A percentile compares a stretch with the other conserved stretches of the same genome.
phyloP scores from a whole-genome alignment of 805 yeast species.

The Zygosaccharomyces rouxii region DNA sequence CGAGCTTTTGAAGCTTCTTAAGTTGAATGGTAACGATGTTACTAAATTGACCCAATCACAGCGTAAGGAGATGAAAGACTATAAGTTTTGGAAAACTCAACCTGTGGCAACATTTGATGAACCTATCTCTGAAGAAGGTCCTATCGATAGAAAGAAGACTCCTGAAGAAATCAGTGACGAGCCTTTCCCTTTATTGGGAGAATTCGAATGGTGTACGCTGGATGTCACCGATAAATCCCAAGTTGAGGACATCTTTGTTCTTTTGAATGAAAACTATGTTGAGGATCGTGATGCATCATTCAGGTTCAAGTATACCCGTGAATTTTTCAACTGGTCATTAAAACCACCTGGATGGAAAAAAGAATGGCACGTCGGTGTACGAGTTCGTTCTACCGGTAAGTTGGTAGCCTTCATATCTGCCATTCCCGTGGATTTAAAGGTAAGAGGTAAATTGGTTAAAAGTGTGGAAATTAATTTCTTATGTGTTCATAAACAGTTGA shows the following conservation, averaged over 20 bases:
- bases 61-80: constrained; percentile 74
- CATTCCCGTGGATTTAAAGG: constrained; percentile 66
- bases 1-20: constrained; percentile 48
- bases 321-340: constrained; percentile 87
- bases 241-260: constrained; percentile 70
- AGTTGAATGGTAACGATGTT: constrained; percentile 38
- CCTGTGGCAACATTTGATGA: constrained; percentile 84
- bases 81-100: constrained; percentile 97
- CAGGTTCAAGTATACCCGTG: constrained; percentile 81
- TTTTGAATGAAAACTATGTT: constrained; percentile 85
- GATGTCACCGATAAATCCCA: constrained; percentile 55
- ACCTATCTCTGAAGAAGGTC: constrained; percentile 64
- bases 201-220: constrained; percentile 85
- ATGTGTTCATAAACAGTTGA: constrained; percentile 88
- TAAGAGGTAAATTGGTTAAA: constrained; percentile 51
- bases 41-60: constrained; percentile 50
- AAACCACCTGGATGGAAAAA: constrained; percentile 87
- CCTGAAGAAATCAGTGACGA: constrained; percentile 66
- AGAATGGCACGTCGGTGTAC: constrained; percentile 92
- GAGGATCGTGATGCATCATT: constrained; percentile 92
- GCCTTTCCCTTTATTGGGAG: constrained; percentile 68
- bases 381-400: constrained; percentile 71
- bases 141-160: constrained; percentile 64
- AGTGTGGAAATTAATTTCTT: constrained; percentile 90
- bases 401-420: constrained; percentile 92